Percentiles rank a stretch among this genome's conserved stretches.
Evolutionary conservation across 2,329 filamentous ascomycete genomes (phyloP).

Genomic region (Trichoderma sp.): DNA sequence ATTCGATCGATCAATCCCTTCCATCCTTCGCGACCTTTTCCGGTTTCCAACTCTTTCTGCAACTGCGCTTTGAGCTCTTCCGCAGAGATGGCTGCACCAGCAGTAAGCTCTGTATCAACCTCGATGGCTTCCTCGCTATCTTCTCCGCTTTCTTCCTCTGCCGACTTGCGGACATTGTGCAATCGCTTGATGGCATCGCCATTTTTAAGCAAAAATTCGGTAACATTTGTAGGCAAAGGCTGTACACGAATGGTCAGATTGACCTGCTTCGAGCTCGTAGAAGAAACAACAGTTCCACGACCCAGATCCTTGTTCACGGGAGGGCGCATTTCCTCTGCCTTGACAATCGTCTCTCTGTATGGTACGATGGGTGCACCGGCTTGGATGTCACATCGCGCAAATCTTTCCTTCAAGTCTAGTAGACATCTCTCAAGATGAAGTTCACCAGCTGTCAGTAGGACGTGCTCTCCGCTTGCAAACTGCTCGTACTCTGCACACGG

Average conservation of each 20-base stretch:
- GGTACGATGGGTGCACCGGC: constrained; percentile 92
- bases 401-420: constrained; percentile 88
- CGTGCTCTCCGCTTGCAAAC: constrained; percentile 88
- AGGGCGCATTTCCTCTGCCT: constrained; percentile 86
- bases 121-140: constrained; percentile 38
- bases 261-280: constrained; percentile 83
- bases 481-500: constrained; percentile 96
- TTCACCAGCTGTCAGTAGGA: constrained; percentile 90
- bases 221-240: constrained; percentile 74
- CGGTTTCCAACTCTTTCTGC: constrained; percentile 63
- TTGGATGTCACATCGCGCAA: constrained; percentile 91
- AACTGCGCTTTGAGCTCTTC: constrained; percentile 78
- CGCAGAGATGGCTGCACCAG: constrained; percentile 62
- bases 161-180: constrained; percentile 64
- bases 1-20: constrained; percentile 74
- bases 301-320: constrained; percentile 83
- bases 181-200: constrained; percentile 73
- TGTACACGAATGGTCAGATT: constrained; percentile 72
- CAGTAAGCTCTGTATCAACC: constrained; percentile 57
- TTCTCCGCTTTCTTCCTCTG: constrained; percentile 35
- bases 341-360: constrained; percentile 88
- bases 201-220: constrained; percentile 82
- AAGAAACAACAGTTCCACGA: constrained; percentile 71
- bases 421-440: constrained; percentile 90
- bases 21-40: constrained; percentile 74